Evolutionary conservation across 192 early-diverging fungal species (phyloP).

Genomic region (Paraglomus brasilianum): DNA sequence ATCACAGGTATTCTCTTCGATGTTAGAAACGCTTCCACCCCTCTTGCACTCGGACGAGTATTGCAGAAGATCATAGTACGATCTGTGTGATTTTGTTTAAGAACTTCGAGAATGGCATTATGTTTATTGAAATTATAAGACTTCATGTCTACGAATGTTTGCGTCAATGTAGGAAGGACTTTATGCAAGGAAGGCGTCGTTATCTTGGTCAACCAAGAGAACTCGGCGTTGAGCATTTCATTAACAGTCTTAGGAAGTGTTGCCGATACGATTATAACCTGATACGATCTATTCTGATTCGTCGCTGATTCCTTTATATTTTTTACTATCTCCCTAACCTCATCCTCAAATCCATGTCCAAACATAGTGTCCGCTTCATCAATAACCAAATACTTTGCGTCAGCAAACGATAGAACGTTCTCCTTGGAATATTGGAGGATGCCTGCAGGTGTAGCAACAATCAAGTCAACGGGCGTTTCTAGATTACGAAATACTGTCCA

Average conservation of each 20-base stretch:
- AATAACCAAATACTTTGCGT: slow-evolving; percentile 70
- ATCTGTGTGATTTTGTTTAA: slow-evolving; percentile 63
- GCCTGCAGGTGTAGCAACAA: slow-evolving; percentile 82
- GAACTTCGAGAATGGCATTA: slow-evolving; percentile 66
- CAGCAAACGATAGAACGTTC: slow-evolving; percentile 56
- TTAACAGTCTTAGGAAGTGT: slow-evolving; percentile 71
- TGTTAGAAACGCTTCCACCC: slow-evolving; percentile 55
- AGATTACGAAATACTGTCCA: slow-evolving; percentile 48
- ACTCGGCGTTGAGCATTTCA: slow-evolving; percentile 50
- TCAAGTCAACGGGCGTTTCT: slow-evolving; percentile 73
- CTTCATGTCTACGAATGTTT: slow-evolving; percentile 76
- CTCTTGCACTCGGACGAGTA: slow-evolving; percentile 57
- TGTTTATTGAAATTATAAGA: slow-evolving; percentile 69
- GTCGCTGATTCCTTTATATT: slow-evolving; percentile 41
- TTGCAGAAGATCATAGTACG: slow-evolving; percentile 90
- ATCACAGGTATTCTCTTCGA: slow-evolving; percentile 52
- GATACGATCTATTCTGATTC: slow-evolving; percentile 44
- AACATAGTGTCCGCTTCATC: slow-evolving; percentile 96
- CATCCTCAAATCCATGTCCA: slow-evolving; percentile 73
- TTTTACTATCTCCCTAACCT: slow-evolving; percentile 58
- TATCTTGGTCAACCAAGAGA: slow-evolving; percentile 63
- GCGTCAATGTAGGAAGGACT: slow-evolving; percentile 69
- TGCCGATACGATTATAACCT: slow-evolving; percentile 65
- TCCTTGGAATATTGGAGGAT: slow-evolving; percentile 56
- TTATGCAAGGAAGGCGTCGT: slow-evolving; percentile 81